These are phyloP conservation scores for Sugiyamaella smithiae DNA, from an alignment of 805 yeast species.

Conservation along the genomic window DNA sequence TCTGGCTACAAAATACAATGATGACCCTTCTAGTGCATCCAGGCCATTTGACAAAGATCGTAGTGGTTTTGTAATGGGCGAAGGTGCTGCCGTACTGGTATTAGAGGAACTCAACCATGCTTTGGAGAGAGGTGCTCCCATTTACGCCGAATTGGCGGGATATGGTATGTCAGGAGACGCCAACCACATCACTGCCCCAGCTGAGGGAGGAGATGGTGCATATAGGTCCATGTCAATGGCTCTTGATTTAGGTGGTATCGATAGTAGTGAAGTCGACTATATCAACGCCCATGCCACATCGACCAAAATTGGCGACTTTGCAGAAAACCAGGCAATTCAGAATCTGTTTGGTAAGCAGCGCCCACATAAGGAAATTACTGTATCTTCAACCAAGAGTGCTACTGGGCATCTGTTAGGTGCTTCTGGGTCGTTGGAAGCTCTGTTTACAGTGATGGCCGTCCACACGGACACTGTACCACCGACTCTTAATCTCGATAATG, in stretches of 20 bases:
- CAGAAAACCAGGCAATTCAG: conserved; percentile 76
- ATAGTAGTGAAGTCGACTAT: conserved; percentile 57
- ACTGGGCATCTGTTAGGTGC: conserved; percentile 95
- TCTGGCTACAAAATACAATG: conserved; percentile 60
- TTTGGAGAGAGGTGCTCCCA: conserved; percentile 48
- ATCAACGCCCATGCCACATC: conserved; percentile 98
- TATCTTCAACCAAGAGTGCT: conserved; percentile 87
- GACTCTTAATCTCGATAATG: conserved; percentile 63
- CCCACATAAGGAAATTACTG: conserved; percentile 31
- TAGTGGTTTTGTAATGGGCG: conserved; percentile 88
- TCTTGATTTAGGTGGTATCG: conserved; percentile 46
- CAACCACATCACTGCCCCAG: conserved; percentile 89
- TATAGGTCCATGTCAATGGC: conserved; percentile 79
- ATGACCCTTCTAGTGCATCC: conserved; percentile 63
- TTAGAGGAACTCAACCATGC: conserved; percentile 82
- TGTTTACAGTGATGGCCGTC: conserved; percentile 71
- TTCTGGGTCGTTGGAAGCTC: conserved; percentile 91
- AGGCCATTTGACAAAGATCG: conserved; percentile 82
- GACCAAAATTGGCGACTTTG: conserved; percentile 81
- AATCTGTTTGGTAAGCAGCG: conserved; percentile 42
- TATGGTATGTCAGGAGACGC: conserved; percentile 94
- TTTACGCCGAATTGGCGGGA: conserved; percentile 80
- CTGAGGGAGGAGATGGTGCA: conserved; percentile 81
- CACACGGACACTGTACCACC: conserved; percentile 65
- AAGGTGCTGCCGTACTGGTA: conserved; percentile 83